Conservation (phyloP, 2,329 filamentous ascomycete genomes). For the Dactylella cylindrospora region DNA sequence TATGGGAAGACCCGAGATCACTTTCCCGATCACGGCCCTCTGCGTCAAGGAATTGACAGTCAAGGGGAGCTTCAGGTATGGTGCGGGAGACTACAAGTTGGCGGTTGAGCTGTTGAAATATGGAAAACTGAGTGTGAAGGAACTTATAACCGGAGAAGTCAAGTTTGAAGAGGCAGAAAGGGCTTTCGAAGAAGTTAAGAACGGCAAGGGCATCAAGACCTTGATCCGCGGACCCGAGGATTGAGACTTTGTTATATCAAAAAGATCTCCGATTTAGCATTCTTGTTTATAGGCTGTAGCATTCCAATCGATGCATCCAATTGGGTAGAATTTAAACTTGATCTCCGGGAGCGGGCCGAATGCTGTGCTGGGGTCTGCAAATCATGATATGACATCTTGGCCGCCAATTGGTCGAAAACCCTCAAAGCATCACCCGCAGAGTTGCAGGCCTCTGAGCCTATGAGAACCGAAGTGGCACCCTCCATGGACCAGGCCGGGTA, state of each 20-base stretch:
- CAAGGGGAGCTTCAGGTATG: slow-evolving; percentile 87
- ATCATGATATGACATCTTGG: slow-evolving; percentile 23
- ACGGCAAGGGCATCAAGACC: slow-evolving; percentile 74
- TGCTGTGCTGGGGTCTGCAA: slow-evolving; percentile 34
- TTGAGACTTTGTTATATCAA: slow-evolving; percentile 10
- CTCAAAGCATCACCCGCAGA: slow-evolving; percentile 16
- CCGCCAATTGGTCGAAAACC: slow-evolving; percentile 27
- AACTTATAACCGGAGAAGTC: slow-evolving; percentile 75
- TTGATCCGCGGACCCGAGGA: slow-evolving; percentile 68
- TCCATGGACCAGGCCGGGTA: too few species aligned
- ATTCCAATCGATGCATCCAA: slow-evolving; percentile 7
- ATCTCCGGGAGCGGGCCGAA: slow-evolving; percentile 40
- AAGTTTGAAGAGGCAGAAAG: slow-evolving; percentile 78
- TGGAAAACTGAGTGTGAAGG: slow-evolving; percentile 73
- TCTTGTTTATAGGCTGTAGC: neutral
- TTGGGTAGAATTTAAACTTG: too few species aligned
- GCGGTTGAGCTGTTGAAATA: slow-evolving; percentile 74
- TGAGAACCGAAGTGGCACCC: slow-evolving; percentile 28
- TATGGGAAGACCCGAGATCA: slow-evolving; percentile 86
- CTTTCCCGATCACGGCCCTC: slow-evolving; percentile 85
- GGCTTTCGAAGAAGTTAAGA: slow-evolving; percentile 83
- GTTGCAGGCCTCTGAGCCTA: slow-evolving; percentile 27
- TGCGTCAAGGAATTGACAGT: slow-evolving; percentile 86
- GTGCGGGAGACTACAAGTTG: slow-evolving; percentile 80
- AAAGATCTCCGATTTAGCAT: neutral